Percentiles rank a stretch among this genome's conserved stretches.
These are phyloP conservation scores for Colletotrichum cuscutae DNA, from an alignment of 2,329 filamentous ascomycete species.

Conservation along the genomic window DNA sequence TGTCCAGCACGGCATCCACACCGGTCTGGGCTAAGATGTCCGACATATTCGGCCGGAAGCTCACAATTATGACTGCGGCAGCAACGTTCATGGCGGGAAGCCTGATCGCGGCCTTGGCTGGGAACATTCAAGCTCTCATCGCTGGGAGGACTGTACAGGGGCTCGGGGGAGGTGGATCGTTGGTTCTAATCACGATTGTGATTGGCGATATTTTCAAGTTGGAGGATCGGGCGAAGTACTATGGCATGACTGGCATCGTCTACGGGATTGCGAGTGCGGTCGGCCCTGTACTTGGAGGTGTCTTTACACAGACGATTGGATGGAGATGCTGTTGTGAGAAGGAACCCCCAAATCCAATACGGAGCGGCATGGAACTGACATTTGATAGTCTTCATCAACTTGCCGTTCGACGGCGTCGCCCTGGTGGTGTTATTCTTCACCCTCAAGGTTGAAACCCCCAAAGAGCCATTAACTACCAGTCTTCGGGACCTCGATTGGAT, in stretches of 20 bases:
- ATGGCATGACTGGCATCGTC: constrained; percentile 66
- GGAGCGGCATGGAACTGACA: background rate
- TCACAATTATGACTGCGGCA: constrained; percentile 46
- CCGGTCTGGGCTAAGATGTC: constrained; percentile 73
- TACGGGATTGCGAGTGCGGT: constrained; percentile 65
- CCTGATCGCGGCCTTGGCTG: constrained; percentile 7
- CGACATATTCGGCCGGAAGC: constrained; percentile 55
- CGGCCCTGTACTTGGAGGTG: constrained; percentile 67
- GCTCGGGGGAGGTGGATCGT: constrained; percentile 48
- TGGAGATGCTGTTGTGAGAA: constrained; percentile 66
- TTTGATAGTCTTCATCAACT: constrained; percentile 53
- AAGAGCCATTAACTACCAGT: constrained; percentile 62
- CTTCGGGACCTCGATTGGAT: constrained; percentile 61
- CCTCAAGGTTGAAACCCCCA: constrained; percentile 66
- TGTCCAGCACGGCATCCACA: constrained; percentile 65
- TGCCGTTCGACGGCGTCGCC: constrained; percentile 51
- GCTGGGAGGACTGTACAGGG: constrained; percentile 46
- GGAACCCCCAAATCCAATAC: background rate
- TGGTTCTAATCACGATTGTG: constrained; percentile 48
- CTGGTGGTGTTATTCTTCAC: constrained; percentile 43
- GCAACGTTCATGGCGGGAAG: constrained; percentile 45
- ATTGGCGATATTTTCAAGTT: constrained; percentile 50
- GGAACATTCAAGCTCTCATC: constrained; percentile 41
- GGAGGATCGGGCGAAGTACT: constrained; percentile 51
- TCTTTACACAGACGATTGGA: constrained; percentile 64